phyloP scores from a whole-genome alignment of 2,329 filamentous ascomycete species.

The Fusarium sacchari region DNA sequence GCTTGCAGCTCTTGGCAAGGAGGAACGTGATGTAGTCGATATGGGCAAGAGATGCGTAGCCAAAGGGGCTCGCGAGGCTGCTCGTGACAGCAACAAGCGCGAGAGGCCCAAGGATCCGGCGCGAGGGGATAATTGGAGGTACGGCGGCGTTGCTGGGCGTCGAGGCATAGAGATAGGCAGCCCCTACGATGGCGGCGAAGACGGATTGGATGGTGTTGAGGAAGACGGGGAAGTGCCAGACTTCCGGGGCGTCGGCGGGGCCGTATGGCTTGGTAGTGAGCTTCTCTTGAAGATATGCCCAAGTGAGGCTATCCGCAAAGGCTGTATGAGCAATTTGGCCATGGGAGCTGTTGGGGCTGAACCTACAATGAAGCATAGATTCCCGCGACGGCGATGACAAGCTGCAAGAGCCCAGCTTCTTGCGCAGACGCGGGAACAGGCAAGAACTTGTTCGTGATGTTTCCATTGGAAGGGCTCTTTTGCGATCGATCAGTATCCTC shows the following conservation, averaged over 20 bases:
- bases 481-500: slow-evolving; percentile 47
- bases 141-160: slow-evolving; percentile 58
- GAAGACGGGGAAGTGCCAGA: slow-evolving; percentile 94
- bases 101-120: slow-evolving; percentile 79
- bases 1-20: slow-evolving; percentile 96
- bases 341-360: neutral
- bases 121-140: slow-evolving; percentile 79
- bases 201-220: slow-evolving; percentile 95
- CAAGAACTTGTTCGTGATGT: slow-evolving; percentile 37
- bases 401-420: slow-evolving; percentile 75
- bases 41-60: slow-evolving; percentile 90
- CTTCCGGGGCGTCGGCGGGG: slow-evolving; percentile 69
- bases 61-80: slow-evolving; percentile 92
- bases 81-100: slow-evolving; percentile 87
- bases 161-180: slow-evolving; percentile 78
- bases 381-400: slow-evolving; percentile 87
- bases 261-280: slow-evolving; percentile 94
- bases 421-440: slow-evolving; percentile 47
- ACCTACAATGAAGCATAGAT: slow-evolving; percentile 97
- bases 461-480: slow-evolving; percentile 35
- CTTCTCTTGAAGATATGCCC: slow-evolving; percentile 96
- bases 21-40: slow-evolving; percentile 99
- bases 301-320: slow-evolving; percentile 74
- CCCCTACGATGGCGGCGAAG: slow-evolving; percentile 85
- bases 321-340: slow-evolving; percentile 1